Evolutionary conservation across 163 green algal genomes (phyloP).

Genomic region (Volvox carteri): DNA sequence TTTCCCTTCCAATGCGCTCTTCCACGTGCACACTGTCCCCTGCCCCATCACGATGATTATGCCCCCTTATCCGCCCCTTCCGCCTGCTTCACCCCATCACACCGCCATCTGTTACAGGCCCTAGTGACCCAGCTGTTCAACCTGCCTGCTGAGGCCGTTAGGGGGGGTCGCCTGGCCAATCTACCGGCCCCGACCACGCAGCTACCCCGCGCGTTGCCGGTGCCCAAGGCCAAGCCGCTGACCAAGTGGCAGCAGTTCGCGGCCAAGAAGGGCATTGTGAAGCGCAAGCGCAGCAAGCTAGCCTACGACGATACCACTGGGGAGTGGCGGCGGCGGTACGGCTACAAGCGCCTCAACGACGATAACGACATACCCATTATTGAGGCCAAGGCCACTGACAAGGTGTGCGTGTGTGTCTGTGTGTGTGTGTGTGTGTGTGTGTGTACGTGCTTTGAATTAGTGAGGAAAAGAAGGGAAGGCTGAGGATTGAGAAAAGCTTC

Average conservation of each 20-base stretch:
- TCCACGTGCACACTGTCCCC: no score
- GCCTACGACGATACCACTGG: slow-evolving; percentile 89
- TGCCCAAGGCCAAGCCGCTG: slow-evolving; percentile 87
- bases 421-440: not conserved
- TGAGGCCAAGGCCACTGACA: slow-evolving; percentile 85
- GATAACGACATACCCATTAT: slow-evolving; percentile 89
- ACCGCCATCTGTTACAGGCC: no score
- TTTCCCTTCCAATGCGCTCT: no score
- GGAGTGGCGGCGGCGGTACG: slow-evolving; percentile 85
- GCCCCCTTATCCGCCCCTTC: no score
- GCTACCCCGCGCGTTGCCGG: slow-evolving; percentile 89
- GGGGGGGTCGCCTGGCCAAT: slow-evolving; percentile 80
- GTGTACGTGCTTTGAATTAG: not conserved
- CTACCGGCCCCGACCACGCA: slow-evolving; percentile 82
- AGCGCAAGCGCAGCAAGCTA: slow-evolving; percentile 94
- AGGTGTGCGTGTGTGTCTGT: slow-evolving; percentile 60
- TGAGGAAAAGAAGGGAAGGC: no score
- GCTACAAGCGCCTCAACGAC: slow-evolving; percentile 87
- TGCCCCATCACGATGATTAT: no score
- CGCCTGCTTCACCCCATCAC: no score
- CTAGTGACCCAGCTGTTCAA: slow-evolving; percentile 84
- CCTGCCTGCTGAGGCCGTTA: slow-evolving; percentile 81
- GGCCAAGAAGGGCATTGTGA: slow-evolving; percentile 94
- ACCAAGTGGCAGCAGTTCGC: slow-evolving; percentile 98
- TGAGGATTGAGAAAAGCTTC: no score